Evolutionary conservation across 805 yeast species (phyloP).

Genomic region (Candida ascalaphidarum): DNA sequence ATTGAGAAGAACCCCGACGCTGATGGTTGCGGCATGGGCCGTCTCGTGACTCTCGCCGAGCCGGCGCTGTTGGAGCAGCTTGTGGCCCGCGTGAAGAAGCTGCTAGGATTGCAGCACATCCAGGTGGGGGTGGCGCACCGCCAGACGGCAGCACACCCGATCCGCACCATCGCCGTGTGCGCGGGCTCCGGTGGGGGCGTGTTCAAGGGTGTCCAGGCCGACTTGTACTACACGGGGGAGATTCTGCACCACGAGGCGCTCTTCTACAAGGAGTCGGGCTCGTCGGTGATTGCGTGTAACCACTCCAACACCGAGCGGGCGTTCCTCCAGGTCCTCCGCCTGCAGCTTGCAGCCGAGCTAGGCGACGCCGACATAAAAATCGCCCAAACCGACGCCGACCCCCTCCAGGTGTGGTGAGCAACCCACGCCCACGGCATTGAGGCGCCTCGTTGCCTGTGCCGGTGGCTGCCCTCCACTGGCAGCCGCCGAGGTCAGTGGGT

Average conservation of each 20-base stretch:
- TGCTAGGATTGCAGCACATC: conserved; percentile 44
- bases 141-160: conserved; percentile 16
- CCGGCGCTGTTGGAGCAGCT: conserved; percentile 37
- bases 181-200: conserved; percentile 93
- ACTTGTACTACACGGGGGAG: conserved; percentile 85
- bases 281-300: conserved; percentile 68
- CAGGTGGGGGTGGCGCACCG: conserved; percentile 47
- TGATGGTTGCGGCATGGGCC: conserved; percentile 74
- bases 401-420: conserved; percentile 26
- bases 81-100: conserved; percentile 43
- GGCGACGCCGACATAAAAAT: too few species aligned
- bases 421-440: too few species aligned
- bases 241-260: conserved; percentile 89
- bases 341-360: conserved; percentile 39
- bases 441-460: too few species aligned
- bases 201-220: conserved; percentile 53
- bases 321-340: conserved; percentile 47
- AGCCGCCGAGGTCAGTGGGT: too few species aligned
- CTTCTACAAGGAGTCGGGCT: conserved; percentile 59
- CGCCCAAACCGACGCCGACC: conserved; percentile 58
- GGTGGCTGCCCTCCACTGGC: too few species aligned
- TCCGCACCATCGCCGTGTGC: conserved; percentile 70
- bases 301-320: conserved; percentile 94
- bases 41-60: conserved; percentile 43
- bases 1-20: conserved; percentile 37